phyloP scores from a whole-genome alignment of 192 early-diverging fungal species.

The Mortierella hygrophila region DNA sequence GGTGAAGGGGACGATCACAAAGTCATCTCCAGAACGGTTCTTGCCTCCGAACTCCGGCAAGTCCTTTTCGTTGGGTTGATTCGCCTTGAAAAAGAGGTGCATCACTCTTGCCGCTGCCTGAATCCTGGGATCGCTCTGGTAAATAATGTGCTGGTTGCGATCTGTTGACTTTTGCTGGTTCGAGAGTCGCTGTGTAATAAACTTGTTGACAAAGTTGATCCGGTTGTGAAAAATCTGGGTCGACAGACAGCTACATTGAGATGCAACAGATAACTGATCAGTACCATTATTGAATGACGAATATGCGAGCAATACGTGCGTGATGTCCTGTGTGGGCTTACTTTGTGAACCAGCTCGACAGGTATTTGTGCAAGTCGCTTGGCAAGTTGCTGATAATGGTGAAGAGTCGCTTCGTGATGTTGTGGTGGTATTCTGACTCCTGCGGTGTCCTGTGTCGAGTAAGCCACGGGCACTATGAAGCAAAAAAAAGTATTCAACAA shows the following conservation, averaged over 20 bases:
- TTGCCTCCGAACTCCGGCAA: conserved; percentile 21
- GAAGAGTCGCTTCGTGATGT: conserved; percentile 83
- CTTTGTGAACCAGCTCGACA: conserved; percentile 88
- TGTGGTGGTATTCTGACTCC: conserved; percentile 88
- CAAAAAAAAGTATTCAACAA: neutral
- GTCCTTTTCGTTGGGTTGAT: conserved; percentile 46
- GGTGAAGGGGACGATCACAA: conserved; percentile 28
- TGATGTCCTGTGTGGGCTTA: conserved; percentile 26
- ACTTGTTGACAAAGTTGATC: conserved; percentile 87
- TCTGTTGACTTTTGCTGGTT: conserved; percentile 67
- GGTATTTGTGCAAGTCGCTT: conserved; percentile 87
- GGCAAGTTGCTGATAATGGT: conserved; percentile 86
- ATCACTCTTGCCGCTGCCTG: conserved; percentile 88
- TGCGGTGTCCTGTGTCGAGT: conserved; percentile 78
- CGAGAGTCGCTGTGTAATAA: conserved; percentile 85
- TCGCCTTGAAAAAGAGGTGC: conserved; percentile 77
- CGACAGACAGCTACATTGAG: conserved; percentile 58
- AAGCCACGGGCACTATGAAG: conserved; percentile 81
- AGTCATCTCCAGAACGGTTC: conserved; percentile 16
- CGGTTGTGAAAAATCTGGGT: conserved; percentile 74
- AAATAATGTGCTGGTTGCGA: conserved; percentile 58
- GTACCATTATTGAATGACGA: neutral
- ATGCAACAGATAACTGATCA: neutral
- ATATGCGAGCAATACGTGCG: neutral
- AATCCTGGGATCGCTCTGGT: conserved; percentile 90